A percentile compares a stretch with the other conserved stretches of the same genome.
These are phyloP conservation scores for Batkoa obscura DNA, from an alignment of 371 early-diverging fungal species.

Conservation along the genomic window DNA sequence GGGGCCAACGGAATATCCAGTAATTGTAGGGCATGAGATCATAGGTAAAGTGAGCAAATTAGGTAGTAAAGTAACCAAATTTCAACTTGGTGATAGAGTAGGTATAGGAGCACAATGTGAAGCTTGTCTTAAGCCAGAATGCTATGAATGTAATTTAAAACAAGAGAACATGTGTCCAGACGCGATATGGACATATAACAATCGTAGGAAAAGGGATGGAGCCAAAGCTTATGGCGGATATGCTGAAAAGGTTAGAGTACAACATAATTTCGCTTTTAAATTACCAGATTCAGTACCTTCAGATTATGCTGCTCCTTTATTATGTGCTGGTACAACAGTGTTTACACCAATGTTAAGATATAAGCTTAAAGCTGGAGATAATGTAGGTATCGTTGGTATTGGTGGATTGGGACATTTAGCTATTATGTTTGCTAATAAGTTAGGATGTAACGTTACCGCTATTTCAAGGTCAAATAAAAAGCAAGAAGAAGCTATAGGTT, in stretches of 20 bases:
- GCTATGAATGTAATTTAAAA: conserved; percentile 45
- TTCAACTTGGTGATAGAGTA: conserved; percentile 52
- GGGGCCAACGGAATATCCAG: conserved; percentile 16
- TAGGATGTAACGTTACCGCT: conserved; percentile 43
- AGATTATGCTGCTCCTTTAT: conserved; percentile 19
- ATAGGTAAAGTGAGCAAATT: conserved; percentile 37
- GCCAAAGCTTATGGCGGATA: conserved; percentile 23
- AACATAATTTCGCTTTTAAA: conserved; percentile 24
- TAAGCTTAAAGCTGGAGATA: conserved; percentile 25
- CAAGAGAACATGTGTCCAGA: conserved; percentile 41
- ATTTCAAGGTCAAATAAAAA: conserved; percentile 32
- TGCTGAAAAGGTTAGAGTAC: conserved; percentile 19
- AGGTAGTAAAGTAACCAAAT: conserved; percentile 23
- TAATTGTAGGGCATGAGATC: conserved; percentile 56
- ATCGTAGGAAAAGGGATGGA: background rate
- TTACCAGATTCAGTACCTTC: conserved; percentile 25
- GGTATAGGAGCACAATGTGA: conserved; percentile 45
- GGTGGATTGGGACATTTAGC: conserved; percentile 60
- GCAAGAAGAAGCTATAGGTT: conserved; percentile 32
- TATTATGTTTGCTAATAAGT: conserved; percentile 35
- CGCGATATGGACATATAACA: conserved; percentile 17
- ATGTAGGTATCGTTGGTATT: conserved; percentile 45
- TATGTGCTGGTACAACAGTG: conserved; percentile 55
- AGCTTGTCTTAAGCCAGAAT: conserved; percentile 19
- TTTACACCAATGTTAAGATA: conserved; percentile 33